Conservation (phyloP, 2,329 filamentous ascomycete species). For the Fusarium goolgardi region DNA sequence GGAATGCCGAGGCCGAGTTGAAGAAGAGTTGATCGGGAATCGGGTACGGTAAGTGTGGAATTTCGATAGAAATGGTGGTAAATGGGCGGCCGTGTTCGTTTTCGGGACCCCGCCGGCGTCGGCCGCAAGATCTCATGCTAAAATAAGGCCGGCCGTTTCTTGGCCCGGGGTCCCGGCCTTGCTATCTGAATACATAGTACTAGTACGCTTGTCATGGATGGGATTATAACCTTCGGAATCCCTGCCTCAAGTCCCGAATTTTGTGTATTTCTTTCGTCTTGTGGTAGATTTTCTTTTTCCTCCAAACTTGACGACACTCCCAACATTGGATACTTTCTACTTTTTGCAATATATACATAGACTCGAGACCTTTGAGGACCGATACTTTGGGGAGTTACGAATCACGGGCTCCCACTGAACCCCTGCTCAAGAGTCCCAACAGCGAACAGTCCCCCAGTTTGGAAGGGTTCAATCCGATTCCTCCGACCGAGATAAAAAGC, state of each 20-base stretch:
- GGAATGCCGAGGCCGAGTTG: slow-evolving; percentile 27
- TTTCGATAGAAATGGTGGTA: neutral
- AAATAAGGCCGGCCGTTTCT: slow-evolving; percentile 20
- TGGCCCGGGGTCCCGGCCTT: slow-evolving; percentile 8
- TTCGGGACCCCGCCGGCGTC: slow-evolving; percentile 39
- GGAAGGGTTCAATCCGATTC: slow-evolving; percentile 14
- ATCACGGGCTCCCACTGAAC: slow-evolving; percentile 5
- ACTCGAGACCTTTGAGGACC: neutral
- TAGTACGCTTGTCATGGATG: neutral
- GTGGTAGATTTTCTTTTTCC: neutral
- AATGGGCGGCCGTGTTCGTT: slow-evolving; percentile 41
- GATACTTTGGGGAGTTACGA: neutral
- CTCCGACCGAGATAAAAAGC: slow-evolving; percentile 20
- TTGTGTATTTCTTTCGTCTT: neutral
- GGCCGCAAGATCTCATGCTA: slow-evolving; percentile 33
- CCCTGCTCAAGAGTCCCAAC: slow-evolving; percentile 31
- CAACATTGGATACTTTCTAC: neutral
- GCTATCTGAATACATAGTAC: slow-evolving; percentile 1
- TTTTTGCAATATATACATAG: neutral
- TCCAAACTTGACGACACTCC: neutral
- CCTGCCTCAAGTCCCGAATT: neutral
- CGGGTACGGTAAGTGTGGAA: slow-evolving; percentile 24
- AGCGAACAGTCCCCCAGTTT: slow-evolving; percentile 16
- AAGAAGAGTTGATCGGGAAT: slow-evolving; percentile 14
- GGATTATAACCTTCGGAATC: neutral